Conservation (phyloP, 164 flowering plant species). For the Brasenia schreberi region DNA sequence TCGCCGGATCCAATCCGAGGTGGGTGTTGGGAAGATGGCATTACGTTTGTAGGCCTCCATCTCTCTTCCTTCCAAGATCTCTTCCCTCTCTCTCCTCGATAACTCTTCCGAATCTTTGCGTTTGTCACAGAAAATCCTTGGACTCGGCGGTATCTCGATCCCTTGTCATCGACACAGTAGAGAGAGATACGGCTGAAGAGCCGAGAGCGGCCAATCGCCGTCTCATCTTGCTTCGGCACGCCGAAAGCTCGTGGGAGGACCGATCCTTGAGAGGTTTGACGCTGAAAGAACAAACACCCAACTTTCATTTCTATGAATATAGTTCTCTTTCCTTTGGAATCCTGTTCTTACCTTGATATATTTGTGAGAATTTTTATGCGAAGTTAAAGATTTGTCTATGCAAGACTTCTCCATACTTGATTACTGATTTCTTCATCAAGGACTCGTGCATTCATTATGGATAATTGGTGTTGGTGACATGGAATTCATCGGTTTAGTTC, state of each 20-base stretch:
- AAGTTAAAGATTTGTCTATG: no score
- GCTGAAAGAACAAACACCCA: background rate
- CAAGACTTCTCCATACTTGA: no score
- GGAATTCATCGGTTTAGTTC: no score
- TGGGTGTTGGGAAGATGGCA: no score
- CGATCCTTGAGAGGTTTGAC: constrained; percentile 43
- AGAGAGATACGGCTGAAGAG: constrained; percentile 4
- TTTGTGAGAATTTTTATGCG: no score
- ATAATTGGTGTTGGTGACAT: no score
- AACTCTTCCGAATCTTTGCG: background rate
- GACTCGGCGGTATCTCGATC: constrained; percentile 7
- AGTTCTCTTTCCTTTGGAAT: background rate
- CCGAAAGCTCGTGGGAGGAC: constrained; percentile 50
- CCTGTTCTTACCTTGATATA: no score
- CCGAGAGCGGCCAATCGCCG: constrained; percentile 34
- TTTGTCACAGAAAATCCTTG: constrained; percentile 8
- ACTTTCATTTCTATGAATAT: background rate
- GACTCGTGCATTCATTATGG: no score
- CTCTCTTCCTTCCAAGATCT: no score
- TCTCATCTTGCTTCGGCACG: constrained; percentile 73
- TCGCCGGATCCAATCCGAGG: no score
- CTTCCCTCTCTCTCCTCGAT: constrained; percentile 1
- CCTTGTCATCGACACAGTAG: constrained; percentile 11
- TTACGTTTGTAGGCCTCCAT: no score
- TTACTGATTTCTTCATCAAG: no score